phyloP scores from a whole-genome alignment of 2,329 filamentous ascomycete genomes.

The Setomelanomma holmii region DNA sequence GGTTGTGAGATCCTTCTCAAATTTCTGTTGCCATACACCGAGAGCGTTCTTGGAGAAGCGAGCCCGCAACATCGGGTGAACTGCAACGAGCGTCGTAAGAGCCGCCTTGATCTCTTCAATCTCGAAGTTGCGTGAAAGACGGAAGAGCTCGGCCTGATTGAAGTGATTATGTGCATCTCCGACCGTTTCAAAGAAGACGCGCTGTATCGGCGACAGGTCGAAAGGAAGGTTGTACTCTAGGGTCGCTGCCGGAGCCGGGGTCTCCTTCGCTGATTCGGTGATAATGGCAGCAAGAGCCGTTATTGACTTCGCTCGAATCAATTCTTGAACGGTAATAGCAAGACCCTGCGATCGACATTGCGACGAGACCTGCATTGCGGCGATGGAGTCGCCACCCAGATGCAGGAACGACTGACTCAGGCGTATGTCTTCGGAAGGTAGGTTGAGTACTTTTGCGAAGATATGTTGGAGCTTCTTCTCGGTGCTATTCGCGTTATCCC shows the following conservation, averaged over 20 bases:
- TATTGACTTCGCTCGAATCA: constrained; percentile 43
- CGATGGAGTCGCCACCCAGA: constrained; percentile 45
- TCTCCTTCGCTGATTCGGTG: constrained; percentile 14
- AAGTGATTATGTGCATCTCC: constrained; percentile 37
- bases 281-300: constrained; percentile 31
- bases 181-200: constrained; percentile 36
- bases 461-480: constrained; percentile 40
- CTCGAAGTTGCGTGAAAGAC: constrained; percentile 31
- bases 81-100: constrained; percentile 39
- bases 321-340: constrained; percentile 41
- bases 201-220: constrained; percentile 40
- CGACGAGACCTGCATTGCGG: constrained; percentile 45
- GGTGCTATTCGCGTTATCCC: constrained; percentile 19
- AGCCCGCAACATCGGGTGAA: constrained; percentile 51
- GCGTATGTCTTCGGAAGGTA: constrained; percentile 33
- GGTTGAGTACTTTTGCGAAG: constrained; percentile 39
- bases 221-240: constrained; percentile 35
- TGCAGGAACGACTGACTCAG: constrained; percentile 45
- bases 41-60: constrained; percentile 41
- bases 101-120: constrained; percentile 34
- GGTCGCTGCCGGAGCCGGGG: constrained; percentile 1
- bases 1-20: constrained; percentile 29
- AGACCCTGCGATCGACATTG: constrained; percentile 40
- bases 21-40: constrained; percentile 42
- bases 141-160: constrained; percentile 42